Evolutionary conservation across 768 basidiomycete species (phyloP).

Genomic region (Kwoniella shandongensis): DNA sequence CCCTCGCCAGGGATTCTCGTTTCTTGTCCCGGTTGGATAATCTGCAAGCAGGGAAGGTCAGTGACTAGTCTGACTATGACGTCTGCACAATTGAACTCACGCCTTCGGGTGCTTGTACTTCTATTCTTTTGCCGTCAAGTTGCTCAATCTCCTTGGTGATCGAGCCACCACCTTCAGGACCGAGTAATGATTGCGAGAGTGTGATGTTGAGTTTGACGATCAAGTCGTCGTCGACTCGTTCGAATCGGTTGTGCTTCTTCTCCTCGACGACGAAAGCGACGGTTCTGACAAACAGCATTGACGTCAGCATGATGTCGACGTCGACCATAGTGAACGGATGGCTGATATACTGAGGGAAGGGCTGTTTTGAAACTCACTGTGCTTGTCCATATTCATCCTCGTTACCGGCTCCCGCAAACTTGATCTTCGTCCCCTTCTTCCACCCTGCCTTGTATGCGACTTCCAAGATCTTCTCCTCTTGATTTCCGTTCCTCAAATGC

Average conservation of each 20-base stretch:
- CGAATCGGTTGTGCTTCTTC: slow-evolving; percentile 77
- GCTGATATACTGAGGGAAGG: slow-evolving; percentile 61
- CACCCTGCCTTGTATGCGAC: slow-evolving; percentile 77
- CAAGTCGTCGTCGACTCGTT: slow-evolving; percentile 78
- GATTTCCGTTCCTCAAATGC: slow-evolving; percentile 66
- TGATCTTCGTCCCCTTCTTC: slow-evolving; percentile 93
- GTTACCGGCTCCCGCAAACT: slow-evolving; percentile 77
- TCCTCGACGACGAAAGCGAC: slow-evolving; percentile 96
- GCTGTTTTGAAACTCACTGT: slow-evolving; percentile 55
- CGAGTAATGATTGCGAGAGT: slow-evolving; percentile 78
- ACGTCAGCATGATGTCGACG: background rate
- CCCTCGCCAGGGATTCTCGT: slow-evolving; percentile 67
- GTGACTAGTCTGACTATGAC: background rate
- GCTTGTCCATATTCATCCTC: slow-evolving; percentile 52
- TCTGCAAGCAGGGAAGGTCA: slow-evolving; percentile 20
- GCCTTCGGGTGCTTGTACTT: slow-evolving; percentile 63
- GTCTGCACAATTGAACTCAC: slow-evolving; percentile 29
- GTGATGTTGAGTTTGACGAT: slow-evolving; percentile 64
- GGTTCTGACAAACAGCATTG: slow-evolving; percentile 59
- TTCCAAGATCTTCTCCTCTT: slow-evolving; percentile 92
- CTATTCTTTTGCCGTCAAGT: slow-evolving; percentile 77
- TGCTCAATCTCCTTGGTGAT: slow-evolving; percentile 66
- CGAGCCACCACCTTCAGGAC: slow-evolving; percentile 56
- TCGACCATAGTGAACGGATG: slow-evolving; percentile 57
- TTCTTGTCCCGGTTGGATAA: slow-evolving; percentile 61